Evolutionary conservation across 2,329 filamentous ascomycete species (phyloP), one percentile per base, ranked within the genome.

Genomic region (Aspergillus clavatus): DNA sequence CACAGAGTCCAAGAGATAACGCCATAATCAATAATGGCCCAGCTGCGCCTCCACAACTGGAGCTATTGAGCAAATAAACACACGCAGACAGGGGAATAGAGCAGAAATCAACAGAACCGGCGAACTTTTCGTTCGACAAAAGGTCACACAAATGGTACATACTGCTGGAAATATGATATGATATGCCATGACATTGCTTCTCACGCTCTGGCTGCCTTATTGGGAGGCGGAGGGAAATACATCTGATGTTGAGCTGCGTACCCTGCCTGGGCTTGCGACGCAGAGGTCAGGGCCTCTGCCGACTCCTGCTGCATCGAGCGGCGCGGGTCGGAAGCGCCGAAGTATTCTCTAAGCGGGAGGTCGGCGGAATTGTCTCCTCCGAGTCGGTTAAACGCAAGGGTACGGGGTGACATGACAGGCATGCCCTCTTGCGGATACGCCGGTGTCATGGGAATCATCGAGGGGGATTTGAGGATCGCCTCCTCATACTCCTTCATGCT

Each of bases 171-270:
- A 21, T 31, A 24, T 38, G 12, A 31, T 19, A 14, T 4, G 19
- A 27, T 24, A n/a, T n/a, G 18, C n/a, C n/a, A n/a, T n/a, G n/a
- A n/a, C n/a, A n/a, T n/a, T n/a, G n/a, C n/a, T 11, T 37, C 21
- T 59, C 38, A 62, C n/a, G 46, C 49, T 35, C 58, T 67, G 5
- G 43, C 37, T 11, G 65, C 61, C 53, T 69, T 69, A 49, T 68
- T 71, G 8, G 69, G 69, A 7, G 70, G 69, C 16, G 70, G 70
- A 7, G 69, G 69, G 56, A 72, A 72, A 47, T 72, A 72, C 50
- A 69, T 67, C 35, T 60, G 58, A 7, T 47, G 42, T 31, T 47
- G 56, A 29, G 45, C 22, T 38, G 43, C 47, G 46, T 50, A 39
- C 21, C 27, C 23, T 47, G 36, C 42, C 44, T 45, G 29, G 27